These are phyloP conservation scores for bread wheat (Triticum aestivum) DNA, from an alignment of 176 grass and related monocot genomes.

Conservation along the genomic window IWGSC_CS_RefSeq_v2.1 NC_057806.1:586375909-586376408, in stretches of 20 bases:
- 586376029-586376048: background rate
- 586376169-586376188: background rate
- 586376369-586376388: background rate
- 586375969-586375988: background rate
- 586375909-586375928: background rate
- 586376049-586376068: background rate
- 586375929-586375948: background rate
- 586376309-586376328: background rate
- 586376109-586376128: slow-evolving; percentile 8
- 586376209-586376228: background rate
- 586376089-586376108: background rate
- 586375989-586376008: background rate
- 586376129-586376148: background rate
- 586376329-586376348: background rate
- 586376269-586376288: slow-evolving; percentile 7
- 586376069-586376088: background rate
- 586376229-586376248: background rate
- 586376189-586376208: background rate
- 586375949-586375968: background rate
- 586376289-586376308: background rate
- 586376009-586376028: background rate
- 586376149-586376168: background rate
- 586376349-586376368: background rate
- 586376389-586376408: slow-evolving; percentile 7
- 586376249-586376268: background rate